Base-by-base conservation (phyloP, 2,329 filamentous ascomycete species). In the Neopestalotiopsis sp. region DNA sequence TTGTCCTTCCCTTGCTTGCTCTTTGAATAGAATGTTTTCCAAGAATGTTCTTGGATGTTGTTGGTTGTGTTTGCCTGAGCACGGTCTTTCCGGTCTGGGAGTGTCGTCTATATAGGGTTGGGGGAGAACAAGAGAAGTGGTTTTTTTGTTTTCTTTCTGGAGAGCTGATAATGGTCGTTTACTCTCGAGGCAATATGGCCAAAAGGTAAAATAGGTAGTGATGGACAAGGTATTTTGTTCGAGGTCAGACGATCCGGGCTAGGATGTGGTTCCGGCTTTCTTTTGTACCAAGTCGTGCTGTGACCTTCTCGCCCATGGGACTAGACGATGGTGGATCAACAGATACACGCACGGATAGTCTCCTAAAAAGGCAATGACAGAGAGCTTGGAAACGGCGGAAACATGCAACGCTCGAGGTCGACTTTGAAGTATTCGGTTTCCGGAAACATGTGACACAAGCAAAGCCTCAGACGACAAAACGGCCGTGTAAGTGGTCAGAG, bases 321-420 rank as follows among this genome's bases (percentile, higher is more conserved):
- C 63, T 58, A 59, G 67, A 67, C 57, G 69, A 65, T 67, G 69
- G 67, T 74, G 72, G 72, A 73, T 74, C 72, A 71, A 70, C 70
- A 65, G 69, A 66, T 69, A 68, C 66, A 67, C 75, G 78, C 77
- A 77, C 77, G 79, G 77, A 79, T 79, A 75, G 74, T 71, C 75
- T 76, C 80, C 81, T 76, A 76, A 81, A 80, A 75, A 75, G 79
- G 79, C 76, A 81, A 80, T 81, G 76, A 75, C 74, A 79, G 77
- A 78, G 77, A 78, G 73, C 72, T 74, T 70, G 73, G 74, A 69
- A 72, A 75, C 69, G 63, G 62, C 61, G 66, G 69, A 67, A 70
- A 65, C 68, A 67, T 61, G 38, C 63, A 70, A 65, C 61, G 66
- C 69, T 68, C 67, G 64, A 68, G 58, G 61, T 30, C 67, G 61